These are phyloP conservation scores for Pestalotiopsis sp. DNA, from an alignment of 2,329 filamentous ascomycete genomes.

Conservation along the genomic window DNA sequence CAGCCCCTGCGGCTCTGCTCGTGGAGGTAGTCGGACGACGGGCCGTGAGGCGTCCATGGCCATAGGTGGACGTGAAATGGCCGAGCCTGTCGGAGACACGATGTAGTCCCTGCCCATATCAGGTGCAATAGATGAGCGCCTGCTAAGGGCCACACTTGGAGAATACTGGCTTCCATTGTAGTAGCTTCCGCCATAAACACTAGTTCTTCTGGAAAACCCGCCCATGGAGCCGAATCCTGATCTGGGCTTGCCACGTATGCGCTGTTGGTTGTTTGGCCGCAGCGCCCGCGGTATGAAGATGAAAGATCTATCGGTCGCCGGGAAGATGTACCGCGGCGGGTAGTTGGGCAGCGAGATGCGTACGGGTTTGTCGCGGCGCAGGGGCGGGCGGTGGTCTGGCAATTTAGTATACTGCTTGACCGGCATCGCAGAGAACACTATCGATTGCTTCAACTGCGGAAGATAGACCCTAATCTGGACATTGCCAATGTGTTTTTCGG, in stretches of 20 bases:
- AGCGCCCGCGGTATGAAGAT: conserved; percentile 96
- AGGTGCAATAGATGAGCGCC: conserved; percentile 77
- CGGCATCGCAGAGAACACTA: conserved; percentile 73
- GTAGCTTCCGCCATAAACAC: conserved; percentile 71
- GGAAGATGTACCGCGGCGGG: conserved; percentile 86
- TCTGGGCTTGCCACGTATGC: conserved; percentile 72
- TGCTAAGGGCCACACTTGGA: conserved; percentile 84
- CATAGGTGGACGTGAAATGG: conserved; percentile 69
- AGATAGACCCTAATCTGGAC: conserved; percentile 82
- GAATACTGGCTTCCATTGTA: conserved; percentile 78
- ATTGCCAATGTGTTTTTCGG: conserved; percentile 81
- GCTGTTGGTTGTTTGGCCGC: conserved; percentile 92
- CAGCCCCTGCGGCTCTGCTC: conserved; percentile 29
- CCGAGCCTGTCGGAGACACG: conserved; percentile 79
- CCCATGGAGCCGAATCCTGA: conserved; percentile 71
- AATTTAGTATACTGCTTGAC: conserved; percentile 92
- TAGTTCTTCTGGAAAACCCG: conserved; percentile 77
- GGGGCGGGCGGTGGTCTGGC: conserved; percentile 89
- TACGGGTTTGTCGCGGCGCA: conserved; percentile 94
- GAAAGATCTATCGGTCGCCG: conserved; percentile 87
- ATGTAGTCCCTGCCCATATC: conserved; percentile 72
- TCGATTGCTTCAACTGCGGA: conserved; percentile 72
- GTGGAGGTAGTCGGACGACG: conserved; percentile 80
- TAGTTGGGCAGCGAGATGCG: conserved; percentile 85
- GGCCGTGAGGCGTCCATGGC: conserved; percentile 67